Conservation (phyloP, 306 rosid species). For the Begonia peltatifolia region DNA sequence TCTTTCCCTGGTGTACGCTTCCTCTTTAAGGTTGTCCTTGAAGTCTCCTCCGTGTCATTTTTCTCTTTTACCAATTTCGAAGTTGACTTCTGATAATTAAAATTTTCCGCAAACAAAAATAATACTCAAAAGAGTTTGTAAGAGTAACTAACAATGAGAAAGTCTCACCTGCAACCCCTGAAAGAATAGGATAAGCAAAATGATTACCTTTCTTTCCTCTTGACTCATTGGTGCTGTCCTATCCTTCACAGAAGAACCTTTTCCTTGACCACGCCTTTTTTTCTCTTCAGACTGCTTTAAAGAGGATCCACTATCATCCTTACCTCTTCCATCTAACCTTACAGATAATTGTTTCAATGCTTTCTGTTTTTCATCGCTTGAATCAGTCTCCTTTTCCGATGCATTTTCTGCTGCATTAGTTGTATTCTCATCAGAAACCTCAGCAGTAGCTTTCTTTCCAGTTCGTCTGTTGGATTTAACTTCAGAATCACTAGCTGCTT, state of each 20-base stretch:
- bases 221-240: conserved; percentile 23
- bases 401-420: conserved; percentile 19
- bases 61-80: conserved; percentile 35
- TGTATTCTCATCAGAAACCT: conserved; percentile 30
- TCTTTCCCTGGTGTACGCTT: conserved; percentile 50
- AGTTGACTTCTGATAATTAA: conserved; percentile 31
- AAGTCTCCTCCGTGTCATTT: conserved; percentile 28
- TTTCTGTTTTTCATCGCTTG: conserved; percentile 40
- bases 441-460: conserved; percentile 30
- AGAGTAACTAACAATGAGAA: background rate
- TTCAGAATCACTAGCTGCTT: conserved; percentile 47
- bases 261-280: conserved; percentile 31
- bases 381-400: conserved; percentile 29
- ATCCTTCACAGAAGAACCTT: conserved; percentile 25
- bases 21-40: conserved; percentile 53
- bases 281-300: conserved; percentile 34
- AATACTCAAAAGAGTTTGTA: background rate
- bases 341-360: conserved; percentile 29
- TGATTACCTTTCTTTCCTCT: conserved; percentile 30
- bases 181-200: background rate
- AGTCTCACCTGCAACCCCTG: background rate
- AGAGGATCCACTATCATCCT: conserved; percentile 26
- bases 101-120: conserved; percentile 25
- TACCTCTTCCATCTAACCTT: conserved; percentile 34
- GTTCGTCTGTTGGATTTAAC: conserved; percentile 26